Conservation (phyloP, 805 yeast species). For the Brettanomyces sp. region DNA sequence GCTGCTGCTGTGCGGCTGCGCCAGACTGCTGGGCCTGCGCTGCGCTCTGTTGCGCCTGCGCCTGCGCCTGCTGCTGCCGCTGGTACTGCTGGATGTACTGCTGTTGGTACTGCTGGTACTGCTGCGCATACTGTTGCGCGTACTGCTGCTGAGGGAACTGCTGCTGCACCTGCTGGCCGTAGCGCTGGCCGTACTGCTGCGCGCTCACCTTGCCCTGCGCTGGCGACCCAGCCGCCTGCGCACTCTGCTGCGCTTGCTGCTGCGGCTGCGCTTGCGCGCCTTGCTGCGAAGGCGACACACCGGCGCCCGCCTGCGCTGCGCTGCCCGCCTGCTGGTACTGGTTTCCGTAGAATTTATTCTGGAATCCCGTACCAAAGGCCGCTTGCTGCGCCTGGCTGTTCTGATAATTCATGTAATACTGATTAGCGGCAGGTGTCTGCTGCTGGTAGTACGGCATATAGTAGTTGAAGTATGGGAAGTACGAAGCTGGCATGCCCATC, state of each 20-base stretch:
- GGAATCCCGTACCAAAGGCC: slow-evolving; percentile 12
- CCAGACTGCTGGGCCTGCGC: slow-evolving; percentile 1
- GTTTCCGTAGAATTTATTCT: slow-evolving; percentile 20
- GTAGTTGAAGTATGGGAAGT: slow-evolving; percentile 25
- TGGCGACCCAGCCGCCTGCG: slow-evolving; percentile 10
- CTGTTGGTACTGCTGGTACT: slow-evolving; percentile 9
- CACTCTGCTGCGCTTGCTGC: slow-evolving; percentile 9
- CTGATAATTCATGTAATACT: slow-evolving; percentile 19
- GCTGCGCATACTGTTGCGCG: slow-evolving; percentile 13
- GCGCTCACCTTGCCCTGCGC: slow-evolving; percentile 8
- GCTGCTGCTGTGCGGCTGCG: slow-evolving; percentile 7
- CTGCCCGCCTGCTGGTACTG: slow-evolving; percentile 13
- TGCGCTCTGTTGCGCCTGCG: neutral
- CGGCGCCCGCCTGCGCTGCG: neutral
- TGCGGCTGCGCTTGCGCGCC: slow-evolving; percentile 4
- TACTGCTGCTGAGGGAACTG: slow-evolving; percentile 17
- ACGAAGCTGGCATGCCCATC: slow-evolving; percentile 22
- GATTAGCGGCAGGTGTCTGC: slow-evolving; percentile 21
- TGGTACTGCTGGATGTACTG: neutral
- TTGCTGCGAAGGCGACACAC: neutral
- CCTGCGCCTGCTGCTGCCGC: slow-evolving; percentile 1
- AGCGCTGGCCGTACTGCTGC: slow-evolving; percentile 4
- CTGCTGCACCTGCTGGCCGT: slow-evolving; percentile 4
- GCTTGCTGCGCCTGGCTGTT: slow-evolving; percentile 16
- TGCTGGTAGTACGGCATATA: slow-evolving; percentile 22